Percentiles rank a stretch among this genome's conserved stretches.
Evolutionary conservation across 176 grass and related monocot genomes (phyloP).

Genomic region (Carex pumila): DNA sequence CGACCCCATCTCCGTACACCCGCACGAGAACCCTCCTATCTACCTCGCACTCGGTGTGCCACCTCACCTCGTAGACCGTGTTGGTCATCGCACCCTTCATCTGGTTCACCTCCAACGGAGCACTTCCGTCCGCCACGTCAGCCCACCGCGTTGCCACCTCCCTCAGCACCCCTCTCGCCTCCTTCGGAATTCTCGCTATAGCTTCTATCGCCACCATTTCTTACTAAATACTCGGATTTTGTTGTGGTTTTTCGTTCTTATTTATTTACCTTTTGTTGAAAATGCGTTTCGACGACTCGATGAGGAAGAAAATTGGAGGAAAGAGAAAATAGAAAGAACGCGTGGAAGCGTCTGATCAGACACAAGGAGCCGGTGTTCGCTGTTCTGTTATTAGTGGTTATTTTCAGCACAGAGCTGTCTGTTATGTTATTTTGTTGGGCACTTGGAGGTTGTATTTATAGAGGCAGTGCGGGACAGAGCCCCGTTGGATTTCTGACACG

Average conservation of each 20-base stretch:
- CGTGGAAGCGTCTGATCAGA: constrained; percentile 20
- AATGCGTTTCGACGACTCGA: constrained; percentile 19
- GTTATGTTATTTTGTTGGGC: background rate
- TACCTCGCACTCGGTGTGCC: constrained; percentile 45
- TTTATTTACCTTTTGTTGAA: background rate
- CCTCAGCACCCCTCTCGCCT: constrained; percentile 64
- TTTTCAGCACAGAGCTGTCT: constrained; percentile 10
- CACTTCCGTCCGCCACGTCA: constrained; percentile 61
- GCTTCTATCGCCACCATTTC: constrained; percentile 72
- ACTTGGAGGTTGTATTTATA: background rate
- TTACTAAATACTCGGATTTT: background rate
- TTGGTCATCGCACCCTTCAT: constrained; percentile 98
- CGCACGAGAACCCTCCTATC: constrained; percentile 73
- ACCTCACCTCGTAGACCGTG: constrained; percentile 85
- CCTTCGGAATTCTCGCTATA: constrained; percentile 61
- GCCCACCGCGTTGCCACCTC: constrained; percentile 57
- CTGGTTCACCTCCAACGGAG: constrained; percentile 56
- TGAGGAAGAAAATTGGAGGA: constrained; percentile 9
- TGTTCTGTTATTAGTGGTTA: background rate
- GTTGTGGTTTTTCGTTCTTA: background rate
- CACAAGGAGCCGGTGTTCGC: background rate
- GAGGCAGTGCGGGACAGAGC: background rate
- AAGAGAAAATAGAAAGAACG: constrained; percentile 9
- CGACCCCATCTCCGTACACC: constrained; percentile 89
- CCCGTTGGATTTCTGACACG: background rate